phyloP scores from a whole-genome alignment of 805 yeast genomes.

The Kregervanrija delftensis region DNA sequence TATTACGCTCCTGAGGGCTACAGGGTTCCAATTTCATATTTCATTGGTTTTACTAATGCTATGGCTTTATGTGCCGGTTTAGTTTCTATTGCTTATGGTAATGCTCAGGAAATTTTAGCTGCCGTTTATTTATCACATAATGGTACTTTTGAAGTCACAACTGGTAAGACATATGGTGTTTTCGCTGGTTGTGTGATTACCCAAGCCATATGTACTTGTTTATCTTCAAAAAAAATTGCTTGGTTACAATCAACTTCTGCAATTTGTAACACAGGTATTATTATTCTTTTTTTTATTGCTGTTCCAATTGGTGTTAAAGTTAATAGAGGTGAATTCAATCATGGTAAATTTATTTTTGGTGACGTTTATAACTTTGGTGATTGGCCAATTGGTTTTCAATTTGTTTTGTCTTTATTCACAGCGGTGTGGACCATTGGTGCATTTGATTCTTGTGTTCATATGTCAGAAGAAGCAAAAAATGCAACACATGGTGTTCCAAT shows the following conservation, averaged over 20 bases:
- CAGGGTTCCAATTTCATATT: conserved; percentile 48
- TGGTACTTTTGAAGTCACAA: conserved; percentile 48
- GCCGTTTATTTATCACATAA: conserved; percentile 46
- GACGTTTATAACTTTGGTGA: conserved; percentile 41
- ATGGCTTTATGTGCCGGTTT: conserved; percentile 60
- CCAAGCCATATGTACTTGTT: conserved; percentile 46
- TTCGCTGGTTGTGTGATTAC: conserved; percentile 53
- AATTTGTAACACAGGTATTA: conserved; percentile 42
- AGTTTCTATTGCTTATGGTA: conserved; percentile 66
- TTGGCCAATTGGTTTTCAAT: conserved; percentile 58
- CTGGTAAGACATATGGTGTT: conserved; percentile 54
- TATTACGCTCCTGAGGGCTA: conserved; percentile 53
- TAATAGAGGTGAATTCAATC: conserved; percentile 34
- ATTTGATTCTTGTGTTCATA: conserved; percentile 66
- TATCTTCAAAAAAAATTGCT: conserved; percentile 52
- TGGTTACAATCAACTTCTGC: conserved; percentile 55
- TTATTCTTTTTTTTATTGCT: conserved; percentile 53
- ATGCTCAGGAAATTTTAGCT: conserved; percentile 52
- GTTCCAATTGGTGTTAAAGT: conserved; percentile 51
- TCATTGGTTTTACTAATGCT: conserved; percentile 64
- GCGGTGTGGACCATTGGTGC: conserved; percentile 73
- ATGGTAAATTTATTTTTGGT: conserved; percentile 50
- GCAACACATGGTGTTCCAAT: conserved; percentile 58
- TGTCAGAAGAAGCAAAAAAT: conserved; percentile 63
- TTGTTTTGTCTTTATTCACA: conserved; percentile 43